Evolutionary conservation across 75 land plant species (phyloP).

Genomic region (Selaginella tamariscina): DNA sequence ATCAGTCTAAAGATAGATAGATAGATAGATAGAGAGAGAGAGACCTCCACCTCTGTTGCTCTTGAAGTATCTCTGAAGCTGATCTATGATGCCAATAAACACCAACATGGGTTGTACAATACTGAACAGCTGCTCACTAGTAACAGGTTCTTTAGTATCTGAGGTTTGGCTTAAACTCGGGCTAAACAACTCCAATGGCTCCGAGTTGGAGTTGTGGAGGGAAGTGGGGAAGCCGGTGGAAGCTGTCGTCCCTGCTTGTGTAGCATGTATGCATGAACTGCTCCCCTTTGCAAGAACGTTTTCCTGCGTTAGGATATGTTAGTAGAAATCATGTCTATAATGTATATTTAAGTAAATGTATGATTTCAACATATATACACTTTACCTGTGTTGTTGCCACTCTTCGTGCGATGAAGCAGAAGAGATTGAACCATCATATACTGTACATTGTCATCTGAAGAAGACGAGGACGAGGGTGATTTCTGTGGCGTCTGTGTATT

Average conservation of each 20-base stretch:
- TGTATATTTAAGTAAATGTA: no score
- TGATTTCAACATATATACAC: no score
- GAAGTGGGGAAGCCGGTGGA: conserved; percentile 31
- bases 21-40: no score
- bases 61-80: conserved; percentile 79
- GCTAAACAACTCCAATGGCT: not conserved
- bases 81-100: conserved; percentile 82
- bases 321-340: no score
- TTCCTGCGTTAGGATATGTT: no score
- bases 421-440: conserved; percentile 98
- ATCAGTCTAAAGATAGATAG: no score
- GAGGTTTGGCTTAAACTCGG: conserved; percentile 13
- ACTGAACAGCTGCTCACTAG: conserved; percentile 38
- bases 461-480: conserved; percentile 27
- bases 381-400: conserved; percentile 75
- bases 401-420: conserved; percentile 73
- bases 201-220: conserved; percentile 16
- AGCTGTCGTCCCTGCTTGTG: conserved; percentile 45
- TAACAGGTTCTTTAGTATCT: conserved; percentile 5
- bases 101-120: conserved; percentile 79
- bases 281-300: conserved; percentile 68
- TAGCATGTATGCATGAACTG: conserved; percentile 76
- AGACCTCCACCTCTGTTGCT: conserved; percentile 1
- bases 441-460: conserved; percentile 82
- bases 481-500: conserved; percentile 33